Evolutionary conservation across 176 grass and related monocot genomes (phyloP), one percentile per base, ranked within the genome.

Genomic region (Dactylis glomerata): DNA sequence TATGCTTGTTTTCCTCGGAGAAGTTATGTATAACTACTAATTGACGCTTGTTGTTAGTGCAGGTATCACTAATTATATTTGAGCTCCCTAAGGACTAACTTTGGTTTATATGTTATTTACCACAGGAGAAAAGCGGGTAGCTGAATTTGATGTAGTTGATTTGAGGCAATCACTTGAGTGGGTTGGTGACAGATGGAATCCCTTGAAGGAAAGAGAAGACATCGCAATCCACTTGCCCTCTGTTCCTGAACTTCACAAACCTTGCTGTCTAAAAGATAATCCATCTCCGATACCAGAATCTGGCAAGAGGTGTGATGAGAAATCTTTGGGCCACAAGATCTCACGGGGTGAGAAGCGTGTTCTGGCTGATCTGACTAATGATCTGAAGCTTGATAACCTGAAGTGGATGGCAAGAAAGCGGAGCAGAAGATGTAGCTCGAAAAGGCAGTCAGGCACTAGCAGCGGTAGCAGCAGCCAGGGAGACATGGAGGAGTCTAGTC

Each of bases 131-230:
- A 87, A 90, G 44, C 79, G 38, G 37, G 78, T 79, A 8, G 83
- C 87, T 77, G 54, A 90, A 52, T 95, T 98, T 85, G 32, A 28
- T 3, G 65, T 79, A 36, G 80, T 73, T 37, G 87, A 93, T 32
- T 70, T 98, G 82, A 90, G 96, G 84, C 68, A 71, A 27, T 98
- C 96, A 8, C 89, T 68, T 56, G 96, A 98, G 66, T 98, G 96
- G 96, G 83, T 85, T 41, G 85, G 77, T 75, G 87, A 81, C 46
- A 89, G 86, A 68, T 98, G 96, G 96, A 91, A 68, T 66, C 67
- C 63, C 55, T 67, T 98, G 57, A 88, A 84, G 80, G 82, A 77
- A 62, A 90, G 91, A 36, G 83, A 90, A 84, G 91, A 92, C 82
- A 87, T 92, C 3, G 41, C 52, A 34, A 50, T 5, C 36, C 86